These are phyloP conservation scores for Carex cristatella DNA, from an alignment of 176 grass and related monocot species.

Conservation along the genomic window DNA sequence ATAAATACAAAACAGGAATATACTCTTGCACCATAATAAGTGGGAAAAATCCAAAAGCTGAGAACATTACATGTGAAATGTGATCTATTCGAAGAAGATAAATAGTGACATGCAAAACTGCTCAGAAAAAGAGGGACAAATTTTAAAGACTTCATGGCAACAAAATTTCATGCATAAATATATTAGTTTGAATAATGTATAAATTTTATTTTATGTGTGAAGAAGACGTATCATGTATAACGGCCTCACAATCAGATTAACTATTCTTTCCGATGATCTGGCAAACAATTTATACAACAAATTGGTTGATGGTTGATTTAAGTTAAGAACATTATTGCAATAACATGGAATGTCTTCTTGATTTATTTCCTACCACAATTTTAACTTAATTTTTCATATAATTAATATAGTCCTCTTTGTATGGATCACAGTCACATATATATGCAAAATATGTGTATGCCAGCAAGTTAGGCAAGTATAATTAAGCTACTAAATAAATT, in stretches of 20 bases:
- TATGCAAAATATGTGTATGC: too few species aligned
- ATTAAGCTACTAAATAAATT: too few species aligned
- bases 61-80: slow-evolving; percentile 10
- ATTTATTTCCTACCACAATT: neutral
- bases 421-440: too few species aligned
- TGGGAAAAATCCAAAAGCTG: neutral
- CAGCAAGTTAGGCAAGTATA: too few species aligned
- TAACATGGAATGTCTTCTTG: slow-evolving; percentile 6
- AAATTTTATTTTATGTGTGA: neutral
- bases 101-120: neutral
- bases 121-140: neutral
- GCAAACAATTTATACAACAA: neutral
- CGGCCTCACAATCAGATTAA: neutral
- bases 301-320: neutral
- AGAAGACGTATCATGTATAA: neutral
- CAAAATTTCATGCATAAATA: neutral
- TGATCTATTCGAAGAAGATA: slow-evolving; percentile 1
- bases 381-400: neutral
- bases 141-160: neutral
- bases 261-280: neutral
- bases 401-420: neutral
- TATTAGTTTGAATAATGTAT: neutral
- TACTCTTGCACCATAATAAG: neutral
- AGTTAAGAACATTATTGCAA: slow-evolving; percentile 2
- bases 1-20: slow-evolving; percentile 14